Conservation (phyloP, 2,329 filamentous ascomycete genomes). For the Colletotrichum tanaceti region DNA sequence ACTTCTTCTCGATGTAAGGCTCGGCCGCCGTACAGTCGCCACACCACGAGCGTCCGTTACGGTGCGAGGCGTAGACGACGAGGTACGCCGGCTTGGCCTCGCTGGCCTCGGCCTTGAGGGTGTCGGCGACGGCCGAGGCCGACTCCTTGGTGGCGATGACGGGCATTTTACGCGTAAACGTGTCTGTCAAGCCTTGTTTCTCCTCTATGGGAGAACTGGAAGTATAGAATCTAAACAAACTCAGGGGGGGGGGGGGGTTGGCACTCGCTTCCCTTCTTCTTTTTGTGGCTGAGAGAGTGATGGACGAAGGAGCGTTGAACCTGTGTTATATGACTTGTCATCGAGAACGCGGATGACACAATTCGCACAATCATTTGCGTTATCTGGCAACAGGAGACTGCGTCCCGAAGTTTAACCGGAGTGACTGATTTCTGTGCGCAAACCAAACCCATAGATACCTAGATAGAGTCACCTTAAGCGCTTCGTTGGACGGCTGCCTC, state of each 20-base stretch:
- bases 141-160: constrained; percentile 34
- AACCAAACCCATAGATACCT: neutral
- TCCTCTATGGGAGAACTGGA: neutral
- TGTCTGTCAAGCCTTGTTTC: no score
- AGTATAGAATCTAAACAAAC: neutral
- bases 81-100: constrained; percentile 34
- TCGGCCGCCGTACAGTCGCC: constrained; percentile 36
- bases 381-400: constrained; percentile 16
- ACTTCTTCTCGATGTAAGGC: constrained; percentile 39
- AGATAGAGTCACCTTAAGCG: neutral
- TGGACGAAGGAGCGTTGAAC: no score
- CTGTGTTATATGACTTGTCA: constrained; percentile 18
- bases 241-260: no score
- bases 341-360: constrained; percentile 25
- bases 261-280: neutral
- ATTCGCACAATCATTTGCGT: constrained; percentile 27
- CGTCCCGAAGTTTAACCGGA: constrained; percentile 36
- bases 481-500: neutral
- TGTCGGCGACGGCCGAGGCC: constrained; percentile 29
- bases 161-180: constrained; percentile 16
- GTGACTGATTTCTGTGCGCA: no score
- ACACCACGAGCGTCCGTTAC: constrained; percentile 36
- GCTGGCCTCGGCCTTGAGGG: constrained; percentile 36
- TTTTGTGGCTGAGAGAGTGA: neutral
- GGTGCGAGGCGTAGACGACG: constrained; percentile 38